Percentiles rank a stretch among this genome's conserved stretches.
These are phyloP conservation scores for Sonneratia alba DNA, from an alignment of 345 rosid species.

Conservation along the genomic window DNA sequence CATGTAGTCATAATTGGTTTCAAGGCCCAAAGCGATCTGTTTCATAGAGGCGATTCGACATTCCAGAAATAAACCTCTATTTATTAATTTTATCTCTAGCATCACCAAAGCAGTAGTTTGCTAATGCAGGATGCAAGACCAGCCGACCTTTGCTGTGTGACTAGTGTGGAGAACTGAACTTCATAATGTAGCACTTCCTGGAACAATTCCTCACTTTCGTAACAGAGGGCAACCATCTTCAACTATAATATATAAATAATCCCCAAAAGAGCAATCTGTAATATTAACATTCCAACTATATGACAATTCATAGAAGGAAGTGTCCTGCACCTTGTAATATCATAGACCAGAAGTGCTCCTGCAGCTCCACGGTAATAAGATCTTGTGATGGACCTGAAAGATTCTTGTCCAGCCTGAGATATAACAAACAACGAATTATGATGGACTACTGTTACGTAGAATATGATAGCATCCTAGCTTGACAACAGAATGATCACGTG, in stretches of 20 bases:
- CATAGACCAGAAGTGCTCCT: slow-evolving; percentile 91
- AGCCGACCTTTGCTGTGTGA: neutral
- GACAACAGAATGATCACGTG: too few species aligned
- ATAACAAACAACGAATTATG: neutral
- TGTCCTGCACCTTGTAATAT: slow-evolving; percentile 70
- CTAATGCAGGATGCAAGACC: neutral
- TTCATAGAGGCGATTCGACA: neutral
- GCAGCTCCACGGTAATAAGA: slow-evolving; percentile 98
- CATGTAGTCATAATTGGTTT: neutral
- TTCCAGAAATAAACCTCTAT: neutral
- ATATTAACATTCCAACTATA: too few species aligned
- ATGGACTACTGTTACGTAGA: too few species aligned
- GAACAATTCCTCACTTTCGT: too few species aligned
- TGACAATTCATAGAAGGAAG: neutral
- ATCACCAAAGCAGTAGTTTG: neutral
- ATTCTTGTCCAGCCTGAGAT: slow-evolving; percentile 88
- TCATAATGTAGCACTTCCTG: too few species aligned
- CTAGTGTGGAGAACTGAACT: neutral
- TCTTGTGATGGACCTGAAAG: slow-evolving; percentile 92
- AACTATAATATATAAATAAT: too few species aligned
- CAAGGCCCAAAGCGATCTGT: too few species aligned
- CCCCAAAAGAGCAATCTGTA: too few species aligned
- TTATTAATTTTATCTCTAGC: neutral
- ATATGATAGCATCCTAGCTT: too few species aligned
- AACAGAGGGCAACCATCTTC: too few species aligned